phyloP scores from a whole-genome alignment of 768 basidiomycete species.

The Imleria badia region DNA sequence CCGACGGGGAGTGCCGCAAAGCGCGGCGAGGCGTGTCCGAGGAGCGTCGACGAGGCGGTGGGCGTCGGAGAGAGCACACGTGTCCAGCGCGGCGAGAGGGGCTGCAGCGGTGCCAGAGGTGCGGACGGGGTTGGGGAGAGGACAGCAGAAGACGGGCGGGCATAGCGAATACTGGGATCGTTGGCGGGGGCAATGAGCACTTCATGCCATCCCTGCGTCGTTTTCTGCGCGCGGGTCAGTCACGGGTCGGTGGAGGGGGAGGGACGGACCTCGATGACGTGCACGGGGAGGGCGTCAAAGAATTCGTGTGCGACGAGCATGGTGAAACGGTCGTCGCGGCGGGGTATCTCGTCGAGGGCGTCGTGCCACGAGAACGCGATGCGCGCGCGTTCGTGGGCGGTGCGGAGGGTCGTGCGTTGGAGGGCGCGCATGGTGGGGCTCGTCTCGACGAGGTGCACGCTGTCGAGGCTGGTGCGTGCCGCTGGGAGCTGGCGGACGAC shows the following conservation, averaged over 20 bases:
- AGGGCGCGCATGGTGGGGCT: conserved; percentile 63
- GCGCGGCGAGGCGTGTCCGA: conserved; percentile 65
- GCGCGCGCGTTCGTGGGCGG: conserved; percentile 27
- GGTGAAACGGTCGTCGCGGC: conserved; percentile 57
- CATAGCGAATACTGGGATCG: conserved; percentile 38
- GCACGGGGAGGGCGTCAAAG: conserved; percentile 94
- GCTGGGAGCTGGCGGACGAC: conserved; percentile 50
- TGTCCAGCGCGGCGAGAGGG: conserved; percentile 45
- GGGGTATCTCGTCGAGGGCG: conserved; percentile 63
- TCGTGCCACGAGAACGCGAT: conserved; percentile 68
- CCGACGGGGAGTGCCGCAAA: conserved; percentile 70
- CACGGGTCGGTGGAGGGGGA: not conserved
- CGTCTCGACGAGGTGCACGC: conserved; percentile 80
- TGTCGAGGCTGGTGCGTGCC: conserved; percentile 36
- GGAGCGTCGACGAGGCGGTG: conserved; percentile 51
- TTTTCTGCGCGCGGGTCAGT: conserved; percentile 52
- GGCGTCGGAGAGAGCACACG: conserved; percentile 65
- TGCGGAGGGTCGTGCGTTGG: conserved; percentile 54
- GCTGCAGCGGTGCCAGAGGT: conserved; percentile 2
- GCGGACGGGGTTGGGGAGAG: conserved; percentile 3
- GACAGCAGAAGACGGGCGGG: conserved; percentile 18
- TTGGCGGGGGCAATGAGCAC: conserved; percentile 59
- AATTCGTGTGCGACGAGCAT: conserved; percentile 95
- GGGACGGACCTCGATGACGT: conserved; percentile 72
- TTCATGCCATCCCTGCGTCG: conserved; percentile 80